phyloP scores from a whole-genome alignment of 495 filamentous ascomycete species.

The Podospora bellae-mahoneyi region DNA sequence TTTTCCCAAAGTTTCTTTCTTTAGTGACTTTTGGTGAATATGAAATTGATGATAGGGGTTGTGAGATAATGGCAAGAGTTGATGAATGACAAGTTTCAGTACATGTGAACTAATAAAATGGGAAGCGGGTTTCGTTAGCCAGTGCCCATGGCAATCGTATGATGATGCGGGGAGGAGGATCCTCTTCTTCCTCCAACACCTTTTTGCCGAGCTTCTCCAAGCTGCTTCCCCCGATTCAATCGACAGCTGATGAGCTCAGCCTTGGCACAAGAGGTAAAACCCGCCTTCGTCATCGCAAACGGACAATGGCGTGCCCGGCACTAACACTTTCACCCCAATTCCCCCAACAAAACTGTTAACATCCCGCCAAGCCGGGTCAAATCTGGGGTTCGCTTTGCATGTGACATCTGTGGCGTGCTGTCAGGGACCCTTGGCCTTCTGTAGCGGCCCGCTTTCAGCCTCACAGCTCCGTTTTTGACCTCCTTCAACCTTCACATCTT shows the following conservation, averaged over 20 bases:
- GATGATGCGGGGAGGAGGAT: slow-evolving; percentile 10
- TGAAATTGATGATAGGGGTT: background rate
- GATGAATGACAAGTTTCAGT: background rate
- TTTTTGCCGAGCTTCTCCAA: background rate
- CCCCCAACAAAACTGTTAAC: background rate
- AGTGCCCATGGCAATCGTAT: slow-evolving; percentile 4
- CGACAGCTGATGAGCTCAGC: background rate
- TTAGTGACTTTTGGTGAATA: too few relatives aligned
- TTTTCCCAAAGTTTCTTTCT: background rate
- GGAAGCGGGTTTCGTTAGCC: background rate
- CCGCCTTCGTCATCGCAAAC: background rate
- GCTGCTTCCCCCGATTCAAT: background rate
- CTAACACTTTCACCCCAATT: background rate
- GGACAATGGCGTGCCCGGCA: background rate
- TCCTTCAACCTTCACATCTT: background rate
- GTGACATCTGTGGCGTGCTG: slow-evolving; percentile 1
- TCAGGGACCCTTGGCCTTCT: background rate
- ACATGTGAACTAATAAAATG: too few relatives aligned
- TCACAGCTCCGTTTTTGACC: slow-evolving; percentile 4
- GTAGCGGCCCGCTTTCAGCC: slow-evolving; percentile 3
- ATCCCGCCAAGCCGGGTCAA: background rate
- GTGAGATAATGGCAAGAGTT: background rate
- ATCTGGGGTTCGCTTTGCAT: slow-evolving; percentile 12
- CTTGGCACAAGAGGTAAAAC: background rate
- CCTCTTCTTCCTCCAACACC: background rate